These are phyloP conservation scores for Sideroxylon spinosum DNA, from an alignment of 179 eudicot genomes.

Conservation along the genomic window DNA sequence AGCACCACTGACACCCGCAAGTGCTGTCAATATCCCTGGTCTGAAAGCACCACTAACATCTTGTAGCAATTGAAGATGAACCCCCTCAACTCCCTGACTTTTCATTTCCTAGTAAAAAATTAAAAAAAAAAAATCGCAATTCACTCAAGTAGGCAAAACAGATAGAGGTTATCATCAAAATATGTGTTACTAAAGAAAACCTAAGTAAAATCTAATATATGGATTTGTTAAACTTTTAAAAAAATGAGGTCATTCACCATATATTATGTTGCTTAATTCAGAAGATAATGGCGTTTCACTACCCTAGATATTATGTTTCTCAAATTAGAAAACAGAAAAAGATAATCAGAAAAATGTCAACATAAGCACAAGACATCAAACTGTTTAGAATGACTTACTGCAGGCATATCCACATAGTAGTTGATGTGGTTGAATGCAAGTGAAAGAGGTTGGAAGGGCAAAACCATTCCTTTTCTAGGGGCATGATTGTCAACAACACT, in stretches of 20 bases:
- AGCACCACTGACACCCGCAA: conserved; percentile 85
- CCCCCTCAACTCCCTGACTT: conserved; percentile 47
- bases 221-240: neutral
- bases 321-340: neutral
- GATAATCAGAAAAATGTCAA: neutral
- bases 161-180: neutral
- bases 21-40: conserved; percentile 75
- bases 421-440: conserved; percentile 69
- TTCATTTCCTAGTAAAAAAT: conserved; percentile 59
- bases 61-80: conserved; percentile 58
- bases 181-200: neutral
- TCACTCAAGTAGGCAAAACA: neutral
- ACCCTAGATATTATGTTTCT: neutral
- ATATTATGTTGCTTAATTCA: neutral
- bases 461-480: conserved; percentile 56
- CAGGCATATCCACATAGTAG: conserved; percentile 73
- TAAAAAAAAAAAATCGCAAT: neutral
- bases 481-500: neutral
- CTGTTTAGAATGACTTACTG: conserved; percentile 44
- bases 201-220: neutral
- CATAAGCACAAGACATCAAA: neutral
- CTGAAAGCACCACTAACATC: conserved; percentile 81
- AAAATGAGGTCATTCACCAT: neutral
- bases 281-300: neutral
- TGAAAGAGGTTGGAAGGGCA: conserved; percentile 75